Percentiles rank a stretch among this genome's conserved stretches.
Conservation (phyloP, 257 asterid species). For the Nicotiana paniculata region DNA sequence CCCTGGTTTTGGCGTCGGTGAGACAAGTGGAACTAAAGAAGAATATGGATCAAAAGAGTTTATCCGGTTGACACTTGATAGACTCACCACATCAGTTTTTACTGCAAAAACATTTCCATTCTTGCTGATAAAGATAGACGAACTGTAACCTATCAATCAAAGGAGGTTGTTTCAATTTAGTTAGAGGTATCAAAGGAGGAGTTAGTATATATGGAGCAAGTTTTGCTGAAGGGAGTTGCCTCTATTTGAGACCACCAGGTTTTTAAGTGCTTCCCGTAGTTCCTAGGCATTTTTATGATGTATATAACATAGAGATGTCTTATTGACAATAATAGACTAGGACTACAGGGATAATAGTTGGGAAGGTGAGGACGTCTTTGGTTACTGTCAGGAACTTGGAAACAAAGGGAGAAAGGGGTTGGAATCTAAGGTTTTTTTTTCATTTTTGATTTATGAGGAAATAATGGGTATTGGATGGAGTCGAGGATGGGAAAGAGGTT, state of each 20-base stretch:
- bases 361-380: not conserved
- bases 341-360: not conserved
- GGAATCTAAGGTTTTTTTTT: not conserved
- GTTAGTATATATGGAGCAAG: not conserved
- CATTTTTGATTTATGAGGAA: not conserved
- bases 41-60: not conserved
- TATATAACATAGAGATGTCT: not conserved
- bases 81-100: not conserved
- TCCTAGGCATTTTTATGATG: not conserved
- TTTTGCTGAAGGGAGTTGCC: not conserved
- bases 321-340: not conserved
- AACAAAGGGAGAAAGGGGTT: not conserved
- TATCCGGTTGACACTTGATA: not conserved
- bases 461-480: not conserved
- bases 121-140: not conserved
- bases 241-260: not conserved
- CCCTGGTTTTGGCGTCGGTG: not conserved
- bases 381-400: not conserved
- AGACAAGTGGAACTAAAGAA: not conserved
- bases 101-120: not conserved
- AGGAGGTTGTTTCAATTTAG: not conserved
- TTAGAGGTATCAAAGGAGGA: not conserved
- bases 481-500: not conserved
- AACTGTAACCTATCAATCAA: not conserved
- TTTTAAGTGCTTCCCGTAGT: not conserved